These are phyloP conservation scores for Candida khao-thaluensis DNA, from an alignment of 805 yeast species.

Conservation along the genomic window DNA sequence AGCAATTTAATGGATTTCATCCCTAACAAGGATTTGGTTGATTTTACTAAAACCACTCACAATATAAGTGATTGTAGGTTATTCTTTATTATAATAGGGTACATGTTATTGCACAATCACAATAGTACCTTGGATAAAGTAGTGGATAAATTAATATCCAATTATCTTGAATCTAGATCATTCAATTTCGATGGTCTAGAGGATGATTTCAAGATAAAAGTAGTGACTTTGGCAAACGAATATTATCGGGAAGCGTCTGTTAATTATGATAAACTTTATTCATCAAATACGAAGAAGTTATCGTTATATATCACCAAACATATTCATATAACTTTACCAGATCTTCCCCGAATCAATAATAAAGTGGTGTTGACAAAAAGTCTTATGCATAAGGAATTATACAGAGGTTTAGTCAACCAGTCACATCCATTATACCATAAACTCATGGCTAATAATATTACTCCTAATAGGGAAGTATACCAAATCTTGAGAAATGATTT, in stretches of 20 bases:
- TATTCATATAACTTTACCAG: constrained; percentile 29
- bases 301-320: constrained; percentile 25
- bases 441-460: constrained; percentile 20
- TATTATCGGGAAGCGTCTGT: constrained; percentile 27
- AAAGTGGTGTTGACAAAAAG: constrained; percentile 31
- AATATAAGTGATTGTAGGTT: constrained; percentile 14
- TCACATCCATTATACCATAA: constrained; percentile 26
- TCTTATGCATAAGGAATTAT: constrained; percentile 39
- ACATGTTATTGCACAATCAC: constrained; percentile 18
- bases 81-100: constrained; percentile 18
- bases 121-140: constrained; percentile 22
- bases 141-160: constrained; percentile 29
- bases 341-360: constrained; percentile 31
- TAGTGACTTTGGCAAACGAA: constrained; percentile 17
- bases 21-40: constrained; percentile 14
- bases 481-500: constrained; percentile 31
- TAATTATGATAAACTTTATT: constrained; percentile 24
- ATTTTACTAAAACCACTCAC: constrained; percentile 1
- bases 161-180: constrained; percentile 25
- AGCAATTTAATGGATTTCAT: constrained; percentile 8
- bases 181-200: constrained; percentile 13
- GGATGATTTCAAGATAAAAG: constrained; percentile 9
- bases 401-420: constrained; percentile 27
- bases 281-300: constrained; percentile 16
- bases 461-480: constrained; percentile 20